Base-by-base conservation (phyloP, 192 early-diverging fungal species). In the Podila verticillata region DNA sequence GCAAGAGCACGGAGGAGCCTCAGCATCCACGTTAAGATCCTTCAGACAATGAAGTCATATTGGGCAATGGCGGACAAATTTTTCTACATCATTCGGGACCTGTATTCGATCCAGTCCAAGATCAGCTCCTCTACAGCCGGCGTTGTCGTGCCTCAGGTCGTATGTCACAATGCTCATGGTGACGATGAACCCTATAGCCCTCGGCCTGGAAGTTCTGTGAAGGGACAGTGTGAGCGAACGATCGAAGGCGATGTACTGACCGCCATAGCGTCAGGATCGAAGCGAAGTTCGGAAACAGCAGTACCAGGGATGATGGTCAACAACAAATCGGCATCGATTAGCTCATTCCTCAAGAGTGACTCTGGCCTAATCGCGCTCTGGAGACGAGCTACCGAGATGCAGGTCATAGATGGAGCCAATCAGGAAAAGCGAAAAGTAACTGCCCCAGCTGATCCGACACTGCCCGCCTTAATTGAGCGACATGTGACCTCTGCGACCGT, bases 61-160 rank as follows among this genome's bases (percentile, higher is more conserved):
- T 89, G 88, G 88, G 83, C 83, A 12, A 89, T 86, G 73, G 83
- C 86, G 0, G 84, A 83, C 57, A 89, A 86, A 34, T 79, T 87
- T 32, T 80, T 80, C 48, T 80, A 80, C 35, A 80, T 80, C 35
- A 80, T 80, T 65, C 77, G 77, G 7, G 77, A 80, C 48, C 61
- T 80, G 5, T 80, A 80, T 34, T 80, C 77, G 47, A 80, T 80
- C 26, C 77, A 80, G 61, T 80, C 77, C 69, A 80, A 80, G 58
- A 80, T 80, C 35, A 80, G 64, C 24, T 72, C 77, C 1, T 54
- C 74, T 36, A 56, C 69, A 4, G 75, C 68, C 5, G 54, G 64
- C 12, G 71, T 71, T 24, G 54, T 79, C 65, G 75, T 71, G 26
- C 69, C 69, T 20, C 77, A 72, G 30, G 77, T 68, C 24, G 70